Percentiles rank a stretch among this genome's conserved stretches.
Evolutionary conservation across 2,329 filamentous ascomycete genomes (phyloP).

Genomic region (Cladophialophora yegresii): DNA sequence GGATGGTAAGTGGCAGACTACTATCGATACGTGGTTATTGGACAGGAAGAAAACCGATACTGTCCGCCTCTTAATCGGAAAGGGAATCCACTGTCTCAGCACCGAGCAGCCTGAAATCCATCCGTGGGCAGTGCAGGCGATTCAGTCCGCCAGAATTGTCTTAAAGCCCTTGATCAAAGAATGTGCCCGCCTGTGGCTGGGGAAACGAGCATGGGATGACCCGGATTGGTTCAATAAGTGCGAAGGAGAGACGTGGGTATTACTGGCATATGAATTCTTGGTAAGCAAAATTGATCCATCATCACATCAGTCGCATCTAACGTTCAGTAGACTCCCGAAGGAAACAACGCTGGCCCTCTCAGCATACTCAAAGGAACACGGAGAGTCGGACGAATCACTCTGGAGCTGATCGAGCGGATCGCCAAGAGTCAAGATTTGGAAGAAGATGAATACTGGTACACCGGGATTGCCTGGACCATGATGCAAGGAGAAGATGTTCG

Average conservation of each 20-base stretch:
- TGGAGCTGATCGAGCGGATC: slow-evolving; percentile 16
- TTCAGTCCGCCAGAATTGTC: slow-evolving; percentile 3
- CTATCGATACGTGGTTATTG: slow-evolving; percentile 9
- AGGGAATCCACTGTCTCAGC: slow-evolving; percentile 3
- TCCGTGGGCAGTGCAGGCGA: slow-evolving; percentile 5
- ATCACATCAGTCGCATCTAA: background rate
- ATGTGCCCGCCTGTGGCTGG: slow-evolving; percentile 10
- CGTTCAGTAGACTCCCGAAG: slow-evolving; percentile 3
- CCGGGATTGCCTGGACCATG: slow-evolving; percentile 23
- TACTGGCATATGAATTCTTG: slow-evolving; percentile 10
- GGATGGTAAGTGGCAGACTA: slow-evolving; percentile 4
- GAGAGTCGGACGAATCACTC: slow-evolving; percentile 8
- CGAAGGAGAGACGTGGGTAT: slow-evolving; percentile 8
- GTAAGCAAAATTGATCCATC: slow-evolving; percentile 2
- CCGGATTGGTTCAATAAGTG: slow-evolving; percentile 10
- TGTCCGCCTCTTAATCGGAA: slow-evolving; percentile 5
- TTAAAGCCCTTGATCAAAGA: slow-evolving; percentile 8
- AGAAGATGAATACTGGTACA: slow-evolving; percentile 20
- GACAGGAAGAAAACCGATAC: background rate
- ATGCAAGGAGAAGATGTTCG: slow-evolving; percentile 18
- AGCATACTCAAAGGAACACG: slow-evolving; percentile 8
- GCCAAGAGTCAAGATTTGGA: slow-evolving; percentile 12
- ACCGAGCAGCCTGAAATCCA: background rate
- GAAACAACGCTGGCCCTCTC: slow-evolving; percentile 3
- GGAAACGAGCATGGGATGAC: slow-evolving; percentile 8